Conservation (phyloP, 495 filamentous ascomycete species). For the Bryoglossum gracile region DNA sequence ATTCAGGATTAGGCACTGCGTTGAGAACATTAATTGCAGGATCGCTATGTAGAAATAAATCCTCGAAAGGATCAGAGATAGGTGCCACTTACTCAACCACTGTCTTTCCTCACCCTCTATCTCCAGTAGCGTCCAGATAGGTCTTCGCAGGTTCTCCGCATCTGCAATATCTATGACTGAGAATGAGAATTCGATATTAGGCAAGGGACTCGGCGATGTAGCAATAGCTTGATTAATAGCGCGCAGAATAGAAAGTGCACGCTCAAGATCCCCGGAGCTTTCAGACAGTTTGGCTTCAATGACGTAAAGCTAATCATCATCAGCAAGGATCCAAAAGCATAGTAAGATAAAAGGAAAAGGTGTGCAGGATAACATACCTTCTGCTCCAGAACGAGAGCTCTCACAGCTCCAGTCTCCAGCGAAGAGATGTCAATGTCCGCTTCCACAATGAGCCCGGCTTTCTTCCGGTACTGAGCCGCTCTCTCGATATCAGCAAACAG, state of each 20-base stretch:
- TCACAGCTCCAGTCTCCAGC: slow-evolving; percentile 34
- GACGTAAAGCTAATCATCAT: slow-evolving; percentile 13
- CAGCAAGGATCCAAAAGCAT: not conserved
- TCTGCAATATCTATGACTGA: slow-evolving; percentile 44
- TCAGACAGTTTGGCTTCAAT: not conserved
- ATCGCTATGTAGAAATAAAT: too few relatives aligned
- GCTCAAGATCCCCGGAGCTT: not conserved
- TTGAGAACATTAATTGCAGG: too few relatives aligned
- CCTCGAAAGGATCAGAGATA: too few relatives aligned
- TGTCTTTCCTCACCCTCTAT: slow-evolving; percentile 33
- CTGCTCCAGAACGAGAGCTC: slow-evolving; percentile 36
- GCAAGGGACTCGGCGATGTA: slow-evolving; percentile 37
- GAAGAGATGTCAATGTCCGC: slow-evolving; percentile 30
- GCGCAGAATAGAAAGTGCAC: slow-evolving; percentile 6
- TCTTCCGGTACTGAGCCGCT: slow-evolving; percentile 23
- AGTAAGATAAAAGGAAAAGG: not conserved
- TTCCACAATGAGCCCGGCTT: slow-evolving; percentile 22
- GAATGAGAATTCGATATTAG: slow-evolving; percentile 57
- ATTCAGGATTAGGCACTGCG: slow-evolving; percentile 64
- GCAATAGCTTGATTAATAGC: slow-evolving; percentile 34
- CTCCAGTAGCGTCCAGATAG: slow-evolving; percentile 47
- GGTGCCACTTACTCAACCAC: too few relatives aligned
- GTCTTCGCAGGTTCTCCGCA: slow-evolving; percentile 11
- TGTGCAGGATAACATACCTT: slow-evolving; percentile 28
- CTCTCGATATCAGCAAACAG: slow-evolving; percentile 40